Evolutionary conservation across 176 grass and related monocot species (phyloP).

Genomic region (Pontederia paniculata): DNA sequence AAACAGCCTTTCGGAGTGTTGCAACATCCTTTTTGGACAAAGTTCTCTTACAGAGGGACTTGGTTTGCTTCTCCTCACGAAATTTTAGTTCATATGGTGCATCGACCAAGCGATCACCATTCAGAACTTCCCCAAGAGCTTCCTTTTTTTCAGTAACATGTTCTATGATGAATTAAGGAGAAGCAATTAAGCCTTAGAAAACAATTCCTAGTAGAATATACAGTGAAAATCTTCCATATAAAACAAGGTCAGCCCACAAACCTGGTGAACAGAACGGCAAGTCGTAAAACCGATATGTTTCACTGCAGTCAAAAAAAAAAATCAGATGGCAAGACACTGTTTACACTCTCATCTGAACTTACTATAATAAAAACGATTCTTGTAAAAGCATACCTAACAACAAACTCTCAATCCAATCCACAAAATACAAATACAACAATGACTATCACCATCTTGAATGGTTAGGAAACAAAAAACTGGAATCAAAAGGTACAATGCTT

Average conservation of each 20-base stretch:
- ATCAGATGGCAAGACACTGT: conserved; percentile 8
- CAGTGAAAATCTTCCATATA: neutral
- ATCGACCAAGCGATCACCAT: conserved; percentile 86
- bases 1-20: conserved; percentile 65
- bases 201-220: conserved; percentile 10
- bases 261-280: conserved; percentile 83
- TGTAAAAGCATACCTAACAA: too few relatives aligned
- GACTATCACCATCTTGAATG: too few relatives aligned
- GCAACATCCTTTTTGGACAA: conserved; percentile 46
- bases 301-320: conserved; percentile 45
- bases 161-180: conserved; percentile 25
- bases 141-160: conserved; percentile 87
- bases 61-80: conserved; percentile 48
- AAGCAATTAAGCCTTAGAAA: conserved; percentile 20
- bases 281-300: conserved; percentile 92
- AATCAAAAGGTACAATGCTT: too few relatives aligned
- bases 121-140: conserved; percentile 78
- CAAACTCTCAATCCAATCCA: conserved; percentile 10
- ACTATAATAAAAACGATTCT: too few relatives aligned
- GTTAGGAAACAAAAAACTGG: too few relatives aligned
- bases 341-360: too few relatives aligned
- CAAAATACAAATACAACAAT: too few relatives aligned
- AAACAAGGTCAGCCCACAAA: conserved; percentile 18
- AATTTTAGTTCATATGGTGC: conserved; percentile 86
- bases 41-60: conserved; percentile 53